A percentile compares a stretch with the other conserved stretches of the same genome.
Conservation (phyloP, 2,329 filamentous ascomycete species). For the Dactylellina cionopaga region DNA sequence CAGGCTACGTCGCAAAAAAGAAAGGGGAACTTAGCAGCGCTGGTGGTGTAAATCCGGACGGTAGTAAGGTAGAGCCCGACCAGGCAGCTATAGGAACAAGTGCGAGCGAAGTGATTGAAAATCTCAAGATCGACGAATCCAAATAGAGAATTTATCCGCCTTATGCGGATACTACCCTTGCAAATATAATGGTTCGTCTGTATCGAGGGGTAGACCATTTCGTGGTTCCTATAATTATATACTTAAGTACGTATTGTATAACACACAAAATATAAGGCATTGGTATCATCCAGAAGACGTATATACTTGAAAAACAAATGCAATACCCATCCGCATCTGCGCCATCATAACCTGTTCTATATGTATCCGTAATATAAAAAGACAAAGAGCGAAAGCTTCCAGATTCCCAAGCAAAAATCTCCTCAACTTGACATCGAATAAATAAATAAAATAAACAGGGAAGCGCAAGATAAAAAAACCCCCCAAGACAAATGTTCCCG, state of each 20-base stretch:
- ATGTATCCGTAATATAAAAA: no score
- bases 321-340: no score
- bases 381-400: no score
- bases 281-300: no score
- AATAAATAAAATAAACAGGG: not conserved
- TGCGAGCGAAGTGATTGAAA: conserved; percentile 26
- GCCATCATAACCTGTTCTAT: no score
- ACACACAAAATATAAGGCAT: no score
- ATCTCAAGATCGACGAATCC: conserved; percentile 33
- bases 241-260: no score
- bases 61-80: not conserved
- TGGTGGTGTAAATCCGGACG: conserved; percentile 19
- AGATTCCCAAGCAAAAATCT: not conserved
- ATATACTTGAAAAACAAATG: no score
- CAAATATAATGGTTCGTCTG: not conserved
- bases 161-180: not conserved
- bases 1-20: conserved; percentile 55
- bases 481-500: no score
- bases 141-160: not conserved
- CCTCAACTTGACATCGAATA: not conserved
- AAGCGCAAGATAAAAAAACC: no score
- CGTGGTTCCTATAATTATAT: no score
- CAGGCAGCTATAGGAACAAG: not conserved
- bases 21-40: conserved; percentile 43
- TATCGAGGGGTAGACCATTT: conserved; percentile 1